Evolutionary conservation across 768 basidiomycete genomes (phyloP).

Genomic region (Mycena kentingensis): DNA sequence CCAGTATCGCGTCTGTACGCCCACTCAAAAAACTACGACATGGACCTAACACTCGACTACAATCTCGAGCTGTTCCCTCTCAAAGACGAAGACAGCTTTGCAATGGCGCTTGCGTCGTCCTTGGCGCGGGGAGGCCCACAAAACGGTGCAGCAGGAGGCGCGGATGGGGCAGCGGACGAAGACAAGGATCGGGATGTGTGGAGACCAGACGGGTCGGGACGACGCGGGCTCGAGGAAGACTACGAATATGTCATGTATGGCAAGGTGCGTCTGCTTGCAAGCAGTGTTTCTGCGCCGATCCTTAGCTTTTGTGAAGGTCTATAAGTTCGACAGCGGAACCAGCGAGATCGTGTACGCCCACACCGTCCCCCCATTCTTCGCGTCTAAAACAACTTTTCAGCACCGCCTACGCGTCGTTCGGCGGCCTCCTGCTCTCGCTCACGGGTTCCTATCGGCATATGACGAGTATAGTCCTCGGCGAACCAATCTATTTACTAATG

Average conservation of each 20-base stretch:
- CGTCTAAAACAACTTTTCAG: slow-evolving; percentile 42
- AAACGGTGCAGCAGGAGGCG: slow-evolving; percentile 41
- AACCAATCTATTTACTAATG: slow-evolving; percentile 88
- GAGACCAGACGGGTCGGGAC: slow-evolving; percentile 83
- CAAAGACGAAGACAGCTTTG: slow-evolving; percentile 65
- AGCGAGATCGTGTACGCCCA: slow-evolving; percentile 79
- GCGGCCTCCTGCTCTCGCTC: slow-evolving; percentile 91
- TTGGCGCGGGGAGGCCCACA: slow-evolving; percentile 58
- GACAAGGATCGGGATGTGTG: slow-evolving; percentile 81
- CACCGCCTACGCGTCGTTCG: slow-evolving; percentile 95
- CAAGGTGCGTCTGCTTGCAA: slow-evolving; percentile 61
- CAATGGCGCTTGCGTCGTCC: slow-evolving; percentile 84
- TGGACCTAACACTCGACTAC: slow-evolving; percentile 93
- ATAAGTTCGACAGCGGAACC: slow-evolving; percentile 90
- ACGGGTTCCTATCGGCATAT: slow-evolving; percentile 92
- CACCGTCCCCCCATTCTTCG: background rate
- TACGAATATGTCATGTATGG: slow-evolving; percentile 99
- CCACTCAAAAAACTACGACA: slow-evolving; percentile 87
- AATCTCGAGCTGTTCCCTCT: slow-evolving; percentile 90
- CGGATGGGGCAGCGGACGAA: slow-evolving; percentile 54
- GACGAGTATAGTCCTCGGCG: slow-evolving; percentile 88
- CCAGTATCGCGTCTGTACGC: slow-evolving; percentile 90
- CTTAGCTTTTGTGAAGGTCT: slow-evolving; percentile 59
- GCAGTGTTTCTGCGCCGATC: background rate
- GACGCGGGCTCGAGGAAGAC: slow-evolving; percentile 85